These are phyloP conservation scores for Blepharisma japonicum DNA, from an alignment of 73 alveolate genomes.

Conservation along the genomic window DNA sequence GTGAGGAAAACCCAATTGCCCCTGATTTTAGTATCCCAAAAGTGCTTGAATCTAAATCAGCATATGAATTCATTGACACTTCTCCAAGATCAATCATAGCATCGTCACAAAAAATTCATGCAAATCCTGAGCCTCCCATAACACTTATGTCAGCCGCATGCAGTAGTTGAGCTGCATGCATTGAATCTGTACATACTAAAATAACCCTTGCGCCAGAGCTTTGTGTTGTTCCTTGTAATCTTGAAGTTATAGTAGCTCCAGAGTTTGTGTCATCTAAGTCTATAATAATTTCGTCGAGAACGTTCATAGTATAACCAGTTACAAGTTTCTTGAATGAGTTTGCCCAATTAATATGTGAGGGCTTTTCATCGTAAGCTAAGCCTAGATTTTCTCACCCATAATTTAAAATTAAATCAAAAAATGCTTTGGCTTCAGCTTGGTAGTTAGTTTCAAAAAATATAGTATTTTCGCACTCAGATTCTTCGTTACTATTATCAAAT, in stretches of 20 bases:
- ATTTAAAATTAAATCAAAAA: neutral
- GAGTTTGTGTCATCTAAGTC: neutral
- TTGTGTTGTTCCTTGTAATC: constrained; percentile 7
- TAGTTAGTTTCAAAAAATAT: constrained; percentile 9
- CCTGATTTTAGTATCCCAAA: constrained; percentile 29
- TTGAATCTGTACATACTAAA: neutral
- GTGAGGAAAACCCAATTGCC: constrained; percentile 20
- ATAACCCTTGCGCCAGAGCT: constrained; percentile 1
- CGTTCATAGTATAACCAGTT: neutral
- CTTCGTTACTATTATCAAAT: neutral
- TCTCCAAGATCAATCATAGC: constrained; percentile 17
- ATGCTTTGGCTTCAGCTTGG: neutral
- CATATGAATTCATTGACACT: constrained; percentile 3
- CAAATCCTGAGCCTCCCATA: constrained; percentile 31
- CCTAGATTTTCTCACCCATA: constrained; percentile 8
- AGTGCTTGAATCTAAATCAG: neutral
- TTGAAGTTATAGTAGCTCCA: neutral
- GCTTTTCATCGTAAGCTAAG: neutral
- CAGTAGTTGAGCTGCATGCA: constrained; percentile 11
- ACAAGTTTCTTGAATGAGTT: neutral
- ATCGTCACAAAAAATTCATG: constrained; percentile 20
- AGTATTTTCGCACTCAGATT: neutral
- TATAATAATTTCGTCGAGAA: neutral
- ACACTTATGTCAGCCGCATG: constrained; percentile 29
- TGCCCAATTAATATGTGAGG: neutral